Conservation (phyloP, 2,329 filamentous ascomycete species). For the Paraconiothyrium brasiliense region DNA sequence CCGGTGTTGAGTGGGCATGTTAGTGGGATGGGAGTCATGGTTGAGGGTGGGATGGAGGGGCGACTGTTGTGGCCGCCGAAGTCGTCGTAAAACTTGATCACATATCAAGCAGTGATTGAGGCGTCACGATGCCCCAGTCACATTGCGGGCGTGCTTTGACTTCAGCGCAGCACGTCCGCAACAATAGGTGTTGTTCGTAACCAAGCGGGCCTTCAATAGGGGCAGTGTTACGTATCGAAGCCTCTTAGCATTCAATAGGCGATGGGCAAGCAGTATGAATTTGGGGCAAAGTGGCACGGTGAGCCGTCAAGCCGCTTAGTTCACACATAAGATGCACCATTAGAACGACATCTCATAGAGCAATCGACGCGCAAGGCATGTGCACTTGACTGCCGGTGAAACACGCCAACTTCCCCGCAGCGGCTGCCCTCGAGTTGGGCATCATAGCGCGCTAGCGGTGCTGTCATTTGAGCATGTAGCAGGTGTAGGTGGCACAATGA, state of each 20-base stretch:
- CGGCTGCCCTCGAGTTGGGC: not conserved
- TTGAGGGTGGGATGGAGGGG: too few species aligned
- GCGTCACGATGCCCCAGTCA: not conserved
- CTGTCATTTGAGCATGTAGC: slow-evolving; percentile 4
- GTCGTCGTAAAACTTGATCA: not conserved
- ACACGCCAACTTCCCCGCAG: slow-evolving; percentile 7
- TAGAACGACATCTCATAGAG: not conserved
- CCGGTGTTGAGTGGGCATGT: too few species aligned
- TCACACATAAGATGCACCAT: too few species aligned
- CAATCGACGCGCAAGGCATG: not conserved
- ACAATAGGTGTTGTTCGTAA: not conserved
- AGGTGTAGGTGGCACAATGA: slow-evolving; percentile 4
- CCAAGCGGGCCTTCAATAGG: not conserved
- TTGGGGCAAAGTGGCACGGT: too few species aligned
- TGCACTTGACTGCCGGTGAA: not conserved
- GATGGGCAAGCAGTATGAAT: not conserved
- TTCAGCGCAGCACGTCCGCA: not conserved
- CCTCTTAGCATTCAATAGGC: not conserved
- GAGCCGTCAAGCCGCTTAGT: too few species aligned
- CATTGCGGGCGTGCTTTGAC: not conserved
- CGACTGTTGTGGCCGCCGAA: too few species aligned
- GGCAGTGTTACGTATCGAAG: not conserved
- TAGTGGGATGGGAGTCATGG: too few species aligned
- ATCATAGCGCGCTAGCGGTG: slow-evolving; percentile 2
- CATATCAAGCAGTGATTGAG: not conserved